Conservation (phyloP, 1,139 yeast species). For the Yarrowia galli region DNA sequence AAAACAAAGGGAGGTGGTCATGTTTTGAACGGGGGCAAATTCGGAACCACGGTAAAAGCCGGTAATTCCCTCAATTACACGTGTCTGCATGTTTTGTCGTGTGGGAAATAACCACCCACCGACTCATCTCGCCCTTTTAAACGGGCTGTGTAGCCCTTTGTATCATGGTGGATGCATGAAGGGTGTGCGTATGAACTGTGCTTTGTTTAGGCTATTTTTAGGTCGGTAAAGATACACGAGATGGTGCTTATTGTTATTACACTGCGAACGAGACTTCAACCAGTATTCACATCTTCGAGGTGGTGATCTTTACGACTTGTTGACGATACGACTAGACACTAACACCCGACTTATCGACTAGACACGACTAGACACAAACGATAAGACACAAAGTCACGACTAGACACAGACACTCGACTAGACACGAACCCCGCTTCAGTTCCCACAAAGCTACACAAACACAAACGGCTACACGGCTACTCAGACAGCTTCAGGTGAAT, state of each 20-base stretch:
- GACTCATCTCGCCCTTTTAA: neutral
- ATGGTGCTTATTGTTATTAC: slow-evolving; percentile 9
- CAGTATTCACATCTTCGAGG: too few species aligned
- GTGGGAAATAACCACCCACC: too few species aligned
- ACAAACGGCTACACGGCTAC: neutral
- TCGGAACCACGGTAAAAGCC: too few species aligned
- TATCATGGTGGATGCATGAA: neutral
- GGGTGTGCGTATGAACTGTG: neutral
- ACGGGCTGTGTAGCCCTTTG: slow-evolving; percentile 9
- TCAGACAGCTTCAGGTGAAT: neutral
- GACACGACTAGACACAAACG: neutral
- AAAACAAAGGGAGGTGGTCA: neutral
- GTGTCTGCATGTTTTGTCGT: too few species aligned
- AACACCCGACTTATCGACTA: too few species aligned
- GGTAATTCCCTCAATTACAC: too few species aligned
- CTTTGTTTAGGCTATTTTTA: slow-evolving; percentile 30
- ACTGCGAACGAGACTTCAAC: neutral
- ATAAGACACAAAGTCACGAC: neutral
- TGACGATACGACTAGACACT: too few species aligned
- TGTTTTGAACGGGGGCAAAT: neutral
- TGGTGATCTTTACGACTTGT: too few species aligned
- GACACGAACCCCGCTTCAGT: too few species aligned
- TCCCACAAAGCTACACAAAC: neutral
- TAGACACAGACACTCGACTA: too few species aligned
- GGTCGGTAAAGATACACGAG: neutral